A percentile compares a stretch with the other conserved stretches of the same genome.
phyloP scores from a whole-genome alignment of 2,329 filamentous ascomycete genomes.

The Colletotrichum magnum region DNA sequence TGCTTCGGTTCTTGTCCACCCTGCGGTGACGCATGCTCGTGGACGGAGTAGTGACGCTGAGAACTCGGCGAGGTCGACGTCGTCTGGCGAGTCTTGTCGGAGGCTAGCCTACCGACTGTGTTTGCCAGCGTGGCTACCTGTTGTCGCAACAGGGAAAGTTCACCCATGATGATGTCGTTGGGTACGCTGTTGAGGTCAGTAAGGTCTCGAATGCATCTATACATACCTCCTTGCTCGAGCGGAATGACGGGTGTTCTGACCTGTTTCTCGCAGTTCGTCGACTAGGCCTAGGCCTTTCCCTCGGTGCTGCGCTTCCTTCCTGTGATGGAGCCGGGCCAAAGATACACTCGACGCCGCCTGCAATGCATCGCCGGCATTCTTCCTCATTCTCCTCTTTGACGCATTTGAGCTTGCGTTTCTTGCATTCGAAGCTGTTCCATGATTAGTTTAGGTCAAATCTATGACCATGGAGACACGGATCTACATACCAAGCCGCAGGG shows the following conservation, averaged over 20 bases:
- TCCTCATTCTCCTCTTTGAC: conserved; percentile 45
- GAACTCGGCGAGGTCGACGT: conserved; percentile 9
- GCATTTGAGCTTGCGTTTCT: conserved; percentile 58
- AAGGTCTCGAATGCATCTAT: background rate
- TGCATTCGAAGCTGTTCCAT: conserved; percentile 47
- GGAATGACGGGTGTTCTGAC: background rate
- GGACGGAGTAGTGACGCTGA: conserved; percentile 23
- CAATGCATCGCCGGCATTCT: conserved; percentile 50
- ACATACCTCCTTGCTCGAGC: too few relatives aligned
- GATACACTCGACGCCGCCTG: conserved; percentile 44
- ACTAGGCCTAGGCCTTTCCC: conserved; percentile 6
- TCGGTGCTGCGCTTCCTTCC: conserved; percentile 38
- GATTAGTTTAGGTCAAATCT: background rate
- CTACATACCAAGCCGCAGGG: conserved; percentile 30
- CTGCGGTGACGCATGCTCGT: conserved; percentile 9
- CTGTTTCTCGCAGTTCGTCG: conserved; percentile 12
- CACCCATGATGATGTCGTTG: conserved; percentile 45
- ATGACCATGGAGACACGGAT: too few relatives aligned
- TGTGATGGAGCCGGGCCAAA: conserved; percentile 44
- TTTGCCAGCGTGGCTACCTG: conserved; percentile 48
- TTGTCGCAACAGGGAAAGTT: conserved; percentile 48
- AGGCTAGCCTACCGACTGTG: conserved; percentile 47
- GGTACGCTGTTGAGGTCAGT: conserved; percentile 3
- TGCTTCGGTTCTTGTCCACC: conserved; percentile 46
- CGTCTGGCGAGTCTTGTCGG: conserved; percentile 35